Base-by-base conservation (phyloP, 2,329 filamentous ascomycete genomes). In the Sporothrix mexicana region DNA sequence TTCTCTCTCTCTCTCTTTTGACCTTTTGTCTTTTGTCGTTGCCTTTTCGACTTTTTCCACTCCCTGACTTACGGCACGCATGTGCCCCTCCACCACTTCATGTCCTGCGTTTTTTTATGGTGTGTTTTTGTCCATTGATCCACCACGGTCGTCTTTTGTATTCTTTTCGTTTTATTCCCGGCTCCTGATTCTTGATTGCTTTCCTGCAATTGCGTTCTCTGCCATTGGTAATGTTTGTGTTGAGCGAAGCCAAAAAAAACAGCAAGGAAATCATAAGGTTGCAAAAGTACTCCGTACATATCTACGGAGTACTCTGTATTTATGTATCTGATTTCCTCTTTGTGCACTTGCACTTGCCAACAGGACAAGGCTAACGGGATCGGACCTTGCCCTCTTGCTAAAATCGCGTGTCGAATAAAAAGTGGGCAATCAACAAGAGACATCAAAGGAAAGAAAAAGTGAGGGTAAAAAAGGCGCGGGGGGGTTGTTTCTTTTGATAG, bases 331-430 rank as follows among this genome's bases (percentile, higher is more conserved):
- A 36, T 36, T 36, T 36, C 5, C 5, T 5, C 5, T 5, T 30
- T 36, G 30, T 36, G 30, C 30, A 36, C 30, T 36, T 36, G 30
- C 30, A 36, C 30, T 36, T 36, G 30, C 30, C 30, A 36, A 36
- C 30, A 36, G 41, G 20, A 25, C 61, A 25, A 64, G 61, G n/a
- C 61, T 23, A 64, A 64, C 61, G 41, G 61, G 61, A 64, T 41
- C 61, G 41, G 61, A 47, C 61, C 61, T 64, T 64, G n/a, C 61
- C 41, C 41, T 64, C 41, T 25, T 41, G n/a, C 41, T 64, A 64
- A 64, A 64, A 64, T 64, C 41, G 61, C 41, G 61, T 64, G 61
- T 47, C 61, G 41, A 41, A 45, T n/a, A 64, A 62, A 20, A 23
- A 45, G 59, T 64, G 36, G 59, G 45, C 41, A 64, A 15, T 10